These are phyloP conservation scores for Croton setiger DNA, from an alignment of 441 rosid species.

Conservation along the genomic window DNA sequence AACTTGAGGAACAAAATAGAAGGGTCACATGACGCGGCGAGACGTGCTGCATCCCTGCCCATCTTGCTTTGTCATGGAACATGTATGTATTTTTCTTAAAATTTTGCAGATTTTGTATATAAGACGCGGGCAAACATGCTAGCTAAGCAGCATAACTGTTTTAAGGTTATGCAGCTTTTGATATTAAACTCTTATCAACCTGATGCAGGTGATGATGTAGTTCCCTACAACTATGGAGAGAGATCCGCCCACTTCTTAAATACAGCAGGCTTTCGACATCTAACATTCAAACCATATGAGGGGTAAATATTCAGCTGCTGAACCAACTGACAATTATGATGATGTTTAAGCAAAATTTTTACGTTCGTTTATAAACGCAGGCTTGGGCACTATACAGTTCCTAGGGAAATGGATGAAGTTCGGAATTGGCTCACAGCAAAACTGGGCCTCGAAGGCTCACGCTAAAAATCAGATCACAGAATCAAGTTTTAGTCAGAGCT, in stretches of 20 bases:
- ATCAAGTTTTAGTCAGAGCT: slow-evolving; percentile 24
- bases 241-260: slow-evolving; percentile 58
- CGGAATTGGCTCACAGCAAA: slow-evolving; percentile 66
- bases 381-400: slow-evolving; percentile 89
- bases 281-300: slow-evolving; percentile 55
- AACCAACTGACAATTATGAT: neutral
- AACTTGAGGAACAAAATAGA: slow-evolving; percentile 53
- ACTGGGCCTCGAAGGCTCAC: slow-evolving; percentile 72
- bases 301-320: slow-evolving; percentile 44
- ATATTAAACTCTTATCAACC: neutral
- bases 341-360: neutral
- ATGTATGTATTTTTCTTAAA: slow-evolving; percentile 33
- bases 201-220: slow-evolving; percentile 77
- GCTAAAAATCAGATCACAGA: slow-evolving; percentile 14
- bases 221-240: slow-evolving; percentile 66
- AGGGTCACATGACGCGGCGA: slow-evolving; percentile 46
- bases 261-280: slow-evolving; percentile 60
- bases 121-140: neutral
- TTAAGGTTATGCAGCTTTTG: neutral
- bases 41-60: slow-evolving; percentile 75
- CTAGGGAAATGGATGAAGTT: slow-evolving; percentile 80
- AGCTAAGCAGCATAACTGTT: neutral
- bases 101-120: neutral
- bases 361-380: slow-evolving; percentile 37
- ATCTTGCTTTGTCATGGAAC: slow-evolving; percentile 77